Base-by-base conservation (phyloP, 139 green algal genomes). In the Coelastrella sp. region DNA sequence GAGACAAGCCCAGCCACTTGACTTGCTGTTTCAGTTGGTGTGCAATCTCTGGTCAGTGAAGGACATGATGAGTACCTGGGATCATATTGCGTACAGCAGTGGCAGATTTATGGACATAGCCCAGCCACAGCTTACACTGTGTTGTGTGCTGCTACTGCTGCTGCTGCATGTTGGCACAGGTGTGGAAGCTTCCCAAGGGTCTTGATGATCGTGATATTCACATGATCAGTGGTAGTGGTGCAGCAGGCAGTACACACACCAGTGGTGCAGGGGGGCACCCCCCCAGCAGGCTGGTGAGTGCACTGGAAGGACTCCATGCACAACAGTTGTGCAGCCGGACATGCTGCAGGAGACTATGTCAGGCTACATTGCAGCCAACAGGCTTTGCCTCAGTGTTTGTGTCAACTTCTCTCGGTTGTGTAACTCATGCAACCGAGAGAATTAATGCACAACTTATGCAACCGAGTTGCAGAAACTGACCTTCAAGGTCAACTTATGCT, bases 111-210 rank as follows among this genome's bases (percentile, higher is more conserved):
- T 47, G 32, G 32, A 47, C 32, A 1, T 47, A 47, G 32, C 32
- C 32, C 32, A 47, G 32, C 32, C 32, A 47, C 32, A 47, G 32
- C 32, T 47, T 47, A 47, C 0, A 47, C 1, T 47, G 32, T 80
- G 75, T 19, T 60, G 17, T 8, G 71, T n/a, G 71, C 16, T 77
- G 17, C 75, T 59, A 59, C n/a, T 80, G 75, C 75, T 59, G 58
- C 75, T 80, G 75, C 13, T 58, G 6, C 19, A 32, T 77, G 6
- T 59, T 80, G 22, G 14, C 6, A 77, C 83, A 88, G 83, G 83
- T 97, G 32, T 98, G 97, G 97, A 98, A 98, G 93, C 92, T 98
- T 23, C 96, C 96, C 13, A 91, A 91, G 23, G 90, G 92, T 23
- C 91, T 94, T 56, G 76, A 73, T 7, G 57, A 73, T 7, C 56